phyloP scores from a whole-genome alignment of 352 stramenopile genomes.

The Pythium myriotylum region DNA sequence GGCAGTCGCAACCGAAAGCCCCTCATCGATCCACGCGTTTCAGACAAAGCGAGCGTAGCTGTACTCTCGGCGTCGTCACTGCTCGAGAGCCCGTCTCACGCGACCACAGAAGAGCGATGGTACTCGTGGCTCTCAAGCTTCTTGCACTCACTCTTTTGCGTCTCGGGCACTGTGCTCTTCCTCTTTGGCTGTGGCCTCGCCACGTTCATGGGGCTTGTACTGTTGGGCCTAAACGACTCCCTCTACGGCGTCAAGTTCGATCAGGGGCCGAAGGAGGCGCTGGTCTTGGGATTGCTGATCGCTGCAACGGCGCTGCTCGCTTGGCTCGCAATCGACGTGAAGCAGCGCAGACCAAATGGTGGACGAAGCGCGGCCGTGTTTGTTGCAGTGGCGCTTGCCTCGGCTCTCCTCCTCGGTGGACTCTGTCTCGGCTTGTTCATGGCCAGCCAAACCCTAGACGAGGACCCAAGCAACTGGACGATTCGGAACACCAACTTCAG shows the following conservation, averaged over 20 bases:
- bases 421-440: constrained; percentile 62
- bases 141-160: constrained; percentile 40
- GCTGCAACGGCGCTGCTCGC: constrained; percentile 42
- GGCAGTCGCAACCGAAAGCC: constrained; percentile 1
- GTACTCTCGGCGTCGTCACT: constrained; percentile 27
- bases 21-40: neutral
- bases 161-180: constrained; percentile 39
- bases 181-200: constrained; percentile 46
- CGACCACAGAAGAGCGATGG: constrained; percentile 79
- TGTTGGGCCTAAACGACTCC: constrained; percentile 47
- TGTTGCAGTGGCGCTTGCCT: constrained; percentile 40
- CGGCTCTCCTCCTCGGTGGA: constrained; percentile 42
- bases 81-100: constrained; percentile 41
- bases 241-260: constrained; percentile 61
- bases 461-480: constrained; percentile 60
- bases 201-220: constrained; percentile 56
- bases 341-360: constrained; percentile 26
- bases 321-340: constrained; percentile 59
- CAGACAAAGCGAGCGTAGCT: neutral
- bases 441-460: constrained; percentile 56
- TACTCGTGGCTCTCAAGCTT: constrained; percentile 68
- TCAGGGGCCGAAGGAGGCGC: constrained; percentile 42
- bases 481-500: constrained; percentile 73
- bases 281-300: constrained; percentile 40
- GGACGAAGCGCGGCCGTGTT: constrained; percentile 35